phyloP scores from a whole-genome alignment of 495 filamentous ascomycete species.

The Penicillium silybi region DNA sequence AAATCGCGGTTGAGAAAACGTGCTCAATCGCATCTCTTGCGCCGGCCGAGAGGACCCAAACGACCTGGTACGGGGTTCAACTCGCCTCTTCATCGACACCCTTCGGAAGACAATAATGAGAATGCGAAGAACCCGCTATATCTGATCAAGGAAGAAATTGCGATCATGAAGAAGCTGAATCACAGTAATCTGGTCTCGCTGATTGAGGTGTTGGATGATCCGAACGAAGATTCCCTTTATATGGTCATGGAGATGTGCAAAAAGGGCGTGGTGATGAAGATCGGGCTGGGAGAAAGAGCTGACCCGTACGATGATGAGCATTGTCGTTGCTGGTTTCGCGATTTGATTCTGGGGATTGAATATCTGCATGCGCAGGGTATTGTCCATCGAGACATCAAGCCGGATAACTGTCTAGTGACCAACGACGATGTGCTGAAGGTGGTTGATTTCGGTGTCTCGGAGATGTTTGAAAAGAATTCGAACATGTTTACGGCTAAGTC shows the following conservation, averaged over 20 bases:
- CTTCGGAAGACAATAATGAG: constrained; percentile 45
- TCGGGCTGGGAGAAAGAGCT: constrained; percentile 77
- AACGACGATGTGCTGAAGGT: constrained; percentile 91
- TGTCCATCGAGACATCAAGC: constrained; percentile 96
- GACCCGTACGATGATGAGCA: constrained; percentile 79
- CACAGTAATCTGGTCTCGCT: constrained; percentile 90
- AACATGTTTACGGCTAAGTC: constrained; percentile 93
- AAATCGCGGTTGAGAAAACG: constrained; percentile 90
- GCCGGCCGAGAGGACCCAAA: constrained; percentile 55
- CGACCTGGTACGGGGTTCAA: constrained; percentile 59
- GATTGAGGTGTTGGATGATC: constrained; percentile 93
- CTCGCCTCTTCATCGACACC: constrained; percentile 54
- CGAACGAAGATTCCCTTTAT: constrained; percentile 90
- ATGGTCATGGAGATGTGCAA: constrained; percentile 99
- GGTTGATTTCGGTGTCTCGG: constrained; percentile 96
- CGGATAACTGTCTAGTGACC: constrained; percentile 90
- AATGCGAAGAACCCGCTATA: constrained; percentile 75
- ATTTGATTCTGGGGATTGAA: constrained; percentile 93
- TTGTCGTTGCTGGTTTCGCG: constrained; percentile 89
- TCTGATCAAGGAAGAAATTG: constrained; percentile 93
- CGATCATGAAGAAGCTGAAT: constrained; percentile 98
- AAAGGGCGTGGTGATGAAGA: constrained; percentile 96
- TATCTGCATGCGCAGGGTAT: constrained; percentile 95
- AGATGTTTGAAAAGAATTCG: constrained; percentile 90
- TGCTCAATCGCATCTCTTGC: constrained; percentile 85